Percentiles rank a stretch among this genome's conserved stretches.
These are phyloP conservation scores for Nitzschia palea DNA, from an alignment of 108 stramenopile species.

Conservation along the genomic window DNA sequence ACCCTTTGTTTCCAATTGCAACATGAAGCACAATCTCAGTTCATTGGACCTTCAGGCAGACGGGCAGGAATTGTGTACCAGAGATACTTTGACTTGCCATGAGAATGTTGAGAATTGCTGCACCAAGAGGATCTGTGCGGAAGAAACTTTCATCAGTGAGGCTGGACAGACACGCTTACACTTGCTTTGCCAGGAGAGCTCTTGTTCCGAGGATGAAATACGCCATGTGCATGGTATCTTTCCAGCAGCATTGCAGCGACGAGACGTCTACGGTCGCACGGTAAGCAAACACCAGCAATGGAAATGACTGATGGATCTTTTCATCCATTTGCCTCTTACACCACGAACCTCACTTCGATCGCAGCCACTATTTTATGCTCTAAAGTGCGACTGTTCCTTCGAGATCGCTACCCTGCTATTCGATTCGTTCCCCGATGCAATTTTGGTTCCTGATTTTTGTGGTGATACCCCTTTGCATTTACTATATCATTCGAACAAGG, in stretches of 20 bases:
- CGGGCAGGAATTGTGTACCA: no score
- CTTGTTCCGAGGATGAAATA: constrained; percentile 1
- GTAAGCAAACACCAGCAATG: neutral
- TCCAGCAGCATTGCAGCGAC: neutral
- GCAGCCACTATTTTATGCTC: constrained; percentile 10
- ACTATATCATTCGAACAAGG: neutral
- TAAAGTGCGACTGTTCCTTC: neutral
- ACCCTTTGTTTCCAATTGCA: no score
- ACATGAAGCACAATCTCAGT: no score
- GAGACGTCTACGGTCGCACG: constrained; percentile 10
- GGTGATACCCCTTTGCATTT: constrained; percentile 5
- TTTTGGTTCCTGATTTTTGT: neutral
- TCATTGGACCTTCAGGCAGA: no score
- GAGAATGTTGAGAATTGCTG: no score
- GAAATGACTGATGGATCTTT: neutral
- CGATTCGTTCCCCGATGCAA: neutral
- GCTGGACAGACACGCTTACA: neutral
- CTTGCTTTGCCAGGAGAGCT: neutral
- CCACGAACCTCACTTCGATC: neutral
- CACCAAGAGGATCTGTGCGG: neutral
- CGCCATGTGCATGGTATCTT: neutral
- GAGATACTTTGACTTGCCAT: no score
- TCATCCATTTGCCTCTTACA: neutral
- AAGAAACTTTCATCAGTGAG: neutral
- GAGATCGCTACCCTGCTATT: neutral